Percentiles rank a stretch among this genome's conserved stretches.
phyloP scores from a whole-genome alignment of 2,329 filamentous ascomycete species.

The Fusarium sororula region DNA sequence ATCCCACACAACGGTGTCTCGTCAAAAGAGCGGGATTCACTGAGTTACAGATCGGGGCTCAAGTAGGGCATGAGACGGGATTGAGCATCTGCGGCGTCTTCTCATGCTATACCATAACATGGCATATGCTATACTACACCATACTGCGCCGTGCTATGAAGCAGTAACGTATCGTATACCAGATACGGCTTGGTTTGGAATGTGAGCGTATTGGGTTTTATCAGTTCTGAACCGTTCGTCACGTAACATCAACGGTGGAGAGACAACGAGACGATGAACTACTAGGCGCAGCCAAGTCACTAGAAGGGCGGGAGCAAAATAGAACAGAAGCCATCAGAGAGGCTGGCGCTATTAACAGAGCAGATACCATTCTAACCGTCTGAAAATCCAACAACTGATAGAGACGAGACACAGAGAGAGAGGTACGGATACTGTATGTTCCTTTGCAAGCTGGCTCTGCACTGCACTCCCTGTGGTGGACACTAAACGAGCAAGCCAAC shows the following conservation, averaged over 20 bases:
- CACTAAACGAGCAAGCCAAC: slow-evolving; percentile 15
- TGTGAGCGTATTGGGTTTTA: slow-evolving; percentile 25
- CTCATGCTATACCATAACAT: background rate
- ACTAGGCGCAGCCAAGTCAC: slow-evolving; percentile 26
- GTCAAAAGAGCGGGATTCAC: slow-evolving; percentile 37
- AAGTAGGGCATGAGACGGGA: slow-evolving; percentile 3
- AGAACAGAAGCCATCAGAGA: slow-evolving; percentile 16
- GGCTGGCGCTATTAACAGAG: slow-evolving; percentile 2
- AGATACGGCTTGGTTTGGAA: slow-evolving; percentile 16
- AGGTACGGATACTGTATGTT: background rate
- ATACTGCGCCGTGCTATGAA: background rate
- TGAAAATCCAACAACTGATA: slow-evolving; percentile 5
- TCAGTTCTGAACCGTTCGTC: slow-evolving; percentile 6
- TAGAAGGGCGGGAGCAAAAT: slow-evolving; percentile 24
- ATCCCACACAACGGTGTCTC: slow-evolving; percentile 25
- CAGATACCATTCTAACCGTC: slow-evolving; percentile 10
- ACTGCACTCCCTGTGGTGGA: background rate
- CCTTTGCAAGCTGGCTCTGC: slow-evolving; percentile 13
- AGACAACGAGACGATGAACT: slow-evolving; percentile 25
- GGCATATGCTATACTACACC: background rate
- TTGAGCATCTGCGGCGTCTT: background rate
- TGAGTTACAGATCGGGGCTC: slow-evolving; percentile 17
- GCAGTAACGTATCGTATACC: slow-evolving; percentile 21
- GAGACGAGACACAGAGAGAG: background rate
- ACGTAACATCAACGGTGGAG: slow-evolving; percentile 39